phyloP scores from a whole-genome alignment of 2,329 filamentous ascomycete species.

The Beauveria sp. region DNA sequence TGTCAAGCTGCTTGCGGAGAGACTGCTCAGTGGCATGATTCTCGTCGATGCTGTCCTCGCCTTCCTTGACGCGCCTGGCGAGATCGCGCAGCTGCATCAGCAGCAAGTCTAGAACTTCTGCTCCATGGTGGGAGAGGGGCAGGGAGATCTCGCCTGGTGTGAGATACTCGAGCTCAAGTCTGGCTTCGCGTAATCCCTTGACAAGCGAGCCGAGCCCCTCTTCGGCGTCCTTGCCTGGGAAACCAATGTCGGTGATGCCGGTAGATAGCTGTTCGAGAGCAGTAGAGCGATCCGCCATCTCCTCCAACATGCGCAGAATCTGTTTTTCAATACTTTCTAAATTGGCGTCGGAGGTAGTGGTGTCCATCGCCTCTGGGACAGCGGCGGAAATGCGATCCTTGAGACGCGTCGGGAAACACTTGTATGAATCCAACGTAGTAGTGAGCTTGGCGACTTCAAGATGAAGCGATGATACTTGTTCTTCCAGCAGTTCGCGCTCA shows the following conservation, averaged over 20 bases:
- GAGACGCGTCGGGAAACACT: slow-evolving; percentile 31
- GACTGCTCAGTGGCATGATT: slow-evolving; percentile 49
- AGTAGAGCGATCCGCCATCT: slow-evolving; percentile 40
- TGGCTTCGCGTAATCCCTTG: slow-evolving; percentile 45
- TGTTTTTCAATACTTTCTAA: slow-evolving; percentile 32
- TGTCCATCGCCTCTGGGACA: slow-evolving; percentile 8
- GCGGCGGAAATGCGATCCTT: slow-evolving; percentile 25
- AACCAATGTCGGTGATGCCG: slow-evolving; percentile 43
- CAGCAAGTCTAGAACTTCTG: slow-evolving; percentile 48
- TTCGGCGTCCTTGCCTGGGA: slow-evolving; percentile 37
- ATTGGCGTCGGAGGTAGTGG: slow-evolving; percentile 12
- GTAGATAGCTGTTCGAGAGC: slow-evolving; percentile 37
- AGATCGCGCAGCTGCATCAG: slow-evolving; percentile 43
- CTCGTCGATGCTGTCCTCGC: slow-evolving; percentile 50
- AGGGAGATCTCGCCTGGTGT: slow-evolving; percentile 50
- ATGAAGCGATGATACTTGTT: slow-evolving; percentile 40
- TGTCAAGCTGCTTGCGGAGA: slow-evolving; percentile 48
- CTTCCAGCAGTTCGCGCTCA: slow-evolving; percentile 34
- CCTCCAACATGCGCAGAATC: slow-evolving; percentile 35
- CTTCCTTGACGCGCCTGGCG: slow-evolving; percentile 36
- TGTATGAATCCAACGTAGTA: slow-evolving; percentile 39
- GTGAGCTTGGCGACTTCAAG: slow-evolving; percentile 42
- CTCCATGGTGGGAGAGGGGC: slow-evolving; percentile 44
- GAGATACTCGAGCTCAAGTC: slow-evolving; percentile 55
- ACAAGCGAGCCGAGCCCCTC: slow-evolving; percentile 42